Conservation (phyloP, 2,329 filamentous ascomycete species). For the Nectriaceae sp. region DNA sequence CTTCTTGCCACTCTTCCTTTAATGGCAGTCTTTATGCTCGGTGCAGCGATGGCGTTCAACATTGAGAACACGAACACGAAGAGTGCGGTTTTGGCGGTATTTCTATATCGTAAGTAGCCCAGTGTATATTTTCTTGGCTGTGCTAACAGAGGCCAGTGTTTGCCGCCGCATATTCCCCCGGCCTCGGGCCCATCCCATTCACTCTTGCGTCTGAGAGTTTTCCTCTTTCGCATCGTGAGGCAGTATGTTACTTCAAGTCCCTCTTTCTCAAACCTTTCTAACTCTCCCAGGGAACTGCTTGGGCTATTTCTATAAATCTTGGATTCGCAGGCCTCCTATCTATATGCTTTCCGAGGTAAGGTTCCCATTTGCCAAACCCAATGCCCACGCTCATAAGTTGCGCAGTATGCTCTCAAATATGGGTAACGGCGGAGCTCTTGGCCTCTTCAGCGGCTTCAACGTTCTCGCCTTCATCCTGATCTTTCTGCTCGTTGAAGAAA, state of each 20-base stretch:
- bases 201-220: conserved; percentile 54
- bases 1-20: conserved; percentile 43
- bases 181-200: conserved; percentile 49
- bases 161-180: conserved; percentile 44
- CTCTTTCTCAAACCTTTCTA: conserved; percentile 12
- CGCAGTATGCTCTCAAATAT: too few species aligned
- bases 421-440: conserved; percentile 36
- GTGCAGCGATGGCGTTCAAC: conserved; percentile 36
- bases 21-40: conserved; percentile 43
- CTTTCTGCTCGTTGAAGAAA: conserved; percentile 44
- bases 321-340: conserved; percentile 48
- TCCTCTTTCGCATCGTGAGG: conserved; percentile 50
- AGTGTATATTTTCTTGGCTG: neutral
- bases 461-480: conserved; percentile 43
- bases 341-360: conserved; percentile 21
- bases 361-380: too few species aligned
- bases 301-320: conserved; percentile 50
- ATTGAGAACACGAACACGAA: conserved; percentile 11
- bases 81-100: neutral
- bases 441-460: conserved; percentile 47
- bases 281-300: conserved; percentile 44
- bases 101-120: neutral
- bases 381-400: conserved; percentile 40
- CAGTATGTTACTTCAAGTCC: conserved; percentile 22
- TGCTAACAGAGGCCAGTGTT: conserved; percentile 33